These are phyloP conservation scores for Termitomyces sp. DNA, from an alignment of 768 basidiomycete genomes.

Conservation along the genomic window DNA sequence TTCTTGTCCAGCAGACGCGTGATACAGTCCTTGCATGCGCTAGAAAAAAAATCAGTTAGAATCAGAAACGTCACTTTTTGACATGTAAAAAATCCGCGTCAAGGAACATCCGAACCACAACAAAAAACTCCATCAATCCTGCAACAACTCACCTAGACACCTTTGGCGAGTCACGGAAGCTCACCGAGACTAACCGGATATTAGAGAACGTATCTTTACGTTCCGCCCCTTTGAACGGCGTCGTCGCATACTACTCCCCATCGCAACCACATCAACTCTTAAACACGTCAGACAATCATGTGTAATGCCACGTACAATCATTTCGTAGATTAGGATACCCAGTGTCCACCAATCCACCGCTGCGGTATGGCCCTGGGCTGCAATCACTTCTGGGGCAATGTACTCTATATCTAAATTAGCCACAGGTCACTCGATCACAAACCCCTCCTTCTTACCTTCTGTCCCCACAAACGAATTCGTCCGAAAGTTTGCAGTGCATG, in stretches of 20 bases:
- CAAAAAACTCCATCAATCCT: conserved; percentile 11
- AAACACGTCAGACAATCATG: conserved; percentile 30
- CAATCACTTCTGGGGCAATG: conserved; percentile 98
- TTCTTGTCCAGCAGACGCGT: conserved; percentile 87
- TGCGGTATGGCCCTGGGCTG: conserved; percentile 92
- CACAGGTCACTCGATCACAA: conserved; percentile 13
- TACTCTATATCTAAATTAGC: conserved; percentile 61
- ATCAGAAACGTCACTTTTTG: conserved; percentile 16
- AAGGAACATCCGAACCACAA: conserved; percentile 17
- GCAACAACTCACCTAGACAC: conserved; percentile 59
- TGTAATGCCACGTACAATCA: conserved; percentile 73
- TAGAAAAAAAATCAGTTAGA: conserved; percentile 34
- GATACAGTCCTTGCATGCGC: conserved; percentile 85
- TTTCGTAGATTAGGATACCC: conserved; percentile 97
- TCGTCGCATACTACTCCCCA: conserved; percentile 80
- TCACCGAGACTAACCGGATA: conserved; percentile 80
- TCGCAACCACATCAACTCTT: conserved; percentile 7
- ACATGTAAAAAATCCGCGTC: conserved; percentile 15
- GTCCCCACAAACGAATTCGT: conserved; percentile 99
- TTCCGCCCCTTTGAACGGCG: conserved; percentile 96
- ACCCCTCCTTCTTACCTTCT: conserved; percentile 57
- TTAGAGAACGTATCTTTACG: conserved; percentile 95
- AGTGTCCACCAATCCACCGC: conserved; percentile 99
- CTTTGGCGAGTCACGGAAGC: conserved; percentile 82
- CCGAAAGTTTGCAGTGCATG: conserved; percentile 95